phyloP scores from a whole-genome alignment of 2,329 filamentous ascomycete genomes.

The Fusarium caatingaense region DNA sequence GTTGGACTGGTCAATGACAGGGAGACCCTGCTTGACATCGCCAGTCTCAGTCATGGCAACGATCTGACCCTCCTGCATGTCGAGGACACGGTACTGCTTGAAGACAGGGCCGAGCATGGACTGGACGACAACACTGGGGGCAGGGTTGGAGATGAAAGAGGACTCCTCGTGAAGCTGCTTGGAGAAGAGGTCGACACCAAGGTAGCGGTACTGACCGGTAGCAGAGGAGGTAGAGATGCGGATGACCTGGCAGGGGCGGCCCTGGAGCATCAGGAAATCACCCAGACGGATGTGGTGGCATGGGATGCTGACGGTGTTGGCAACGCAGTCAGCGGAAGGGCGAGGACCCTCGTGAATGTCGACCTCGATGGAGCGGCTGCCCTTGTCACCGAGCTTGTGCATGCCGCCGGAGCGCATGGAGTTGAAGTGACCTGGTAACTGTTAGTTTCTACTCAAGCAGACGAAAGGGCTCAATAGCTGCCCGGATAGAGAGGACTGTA shows the following conservation, averaged over 20 bases:
- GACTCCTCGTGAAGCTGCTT: slow-evolving; percentile 99
- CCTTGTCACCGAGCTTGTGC: slow-evolving; percentile 67
- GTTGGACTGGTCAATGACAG: slow-evolving; percentile 94
- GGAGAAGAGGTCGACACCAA: slow-evolving; percentile 99
- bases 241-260: slow-evolving; percentile 99
- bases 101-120: slow-evolving; percentile 99
- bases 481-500: not conserved
- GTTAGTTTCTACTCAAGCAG: slow-evolving; percentile 30
- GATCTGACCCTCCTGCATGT: slow-evolving; percentile 87
- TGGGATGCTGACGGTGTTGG: slow-evolving; percentile 96
- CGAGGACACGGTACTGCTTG: slow-evolving; percentile 99
- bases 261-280: slow-evolving; percentile 98
- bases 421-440: slow-evolving; percentile 65
- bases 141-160: slow-evolving; percentile 96
- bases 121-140: slow-evolving; percentile 96
- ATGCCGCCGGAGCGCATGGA: slow-evolving; percentile 66
- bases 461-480: not conserved
- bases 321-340: slow-evolving; percentile 49
- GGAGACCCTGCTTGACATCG: slow-evolving; percentile 95
- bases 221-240: slow-evolving; percentile 98
- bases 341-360: slow-evolving; percentile 52
- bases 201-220: slow-evolving; percentile 99
- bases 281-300: slow-evolving; percentile 99
- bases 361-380: slow-evolving; percentile 61
- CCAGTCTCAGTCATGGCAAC: slow-evolving; percentile 99